Conservation (phyloP, 2,329 filamentous ascomycete species). For the Stagonosporopsis cucurbitacearum region DNA sequence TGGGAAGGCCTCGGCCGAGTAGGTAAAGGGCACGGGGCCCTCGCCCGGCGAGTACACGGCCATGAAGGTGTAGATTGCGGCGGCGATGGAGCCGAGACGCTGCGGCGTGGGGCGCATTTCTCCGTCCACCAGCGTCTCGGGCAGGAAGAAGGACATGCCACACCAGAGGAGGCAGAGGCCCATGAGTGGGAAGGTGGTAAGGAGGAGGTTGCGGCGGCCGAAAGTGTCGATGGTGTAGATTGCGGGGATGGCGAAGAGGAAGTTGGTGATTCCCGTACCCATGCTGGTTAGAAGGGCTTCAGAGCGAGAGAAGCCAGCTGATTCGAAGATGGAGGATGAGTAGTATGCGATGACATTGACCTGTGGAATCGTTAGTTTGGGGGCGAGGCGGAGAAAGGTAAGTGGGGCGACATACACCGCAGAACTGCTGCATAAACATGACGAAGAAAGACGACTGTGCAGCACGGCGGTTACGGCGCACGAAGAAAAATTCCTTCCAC, state of each 20-base stretch:
- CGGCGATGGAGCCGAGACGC: conserved; percentile 46
- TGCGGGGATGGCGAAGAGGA: conserved; percentile 55
- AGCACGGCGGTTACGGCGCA: conserved; percentile 44
- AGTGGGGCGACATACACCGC: conserved; percentile 31
- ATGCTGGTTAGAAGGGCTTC: conserved; percentile 51
- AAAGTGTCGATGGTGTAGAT: conserved; percentile 55
- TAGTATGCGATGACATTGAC: conserved; percentile 16
- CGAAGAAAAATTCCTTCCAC: conserved; percentile 43
- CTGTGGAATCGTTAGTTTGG: neutral
- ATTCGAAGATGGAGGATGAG: conserved; percentile 37
- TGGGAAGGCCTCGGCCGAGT: conserved; percentile 54
- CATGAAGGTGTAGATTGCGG: conserved; percentile 59
- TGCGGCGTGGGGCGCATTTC: conserved; percentile 20
- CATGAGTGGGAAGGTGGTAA: conserved; percentile 58
- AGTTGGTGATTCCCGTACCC: conserved; percentile 55
- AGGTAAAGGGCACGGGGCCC: conserved; percentile 45
- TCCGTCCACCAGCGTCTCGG: conserved; percentile 13
- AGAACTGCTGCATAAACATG: conserved; percentile 49
- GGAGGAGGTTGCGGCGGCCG: conserved; percentile 52
- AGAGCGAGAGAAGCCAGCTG: conserved; percentile 44
- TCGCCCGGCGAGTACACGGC: conserved; percentile 50
- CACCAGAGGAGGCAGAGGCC: conserved; percentile 47
- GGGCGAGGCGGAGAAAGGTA: neutral
- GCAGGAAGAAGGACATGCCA: conserved; percentile 39
- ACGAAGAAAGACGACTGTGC: conserved; percentile 43